Conservation (phyloP, 257 asterid genomes). For the Plectranthus barbatus region DNA sequence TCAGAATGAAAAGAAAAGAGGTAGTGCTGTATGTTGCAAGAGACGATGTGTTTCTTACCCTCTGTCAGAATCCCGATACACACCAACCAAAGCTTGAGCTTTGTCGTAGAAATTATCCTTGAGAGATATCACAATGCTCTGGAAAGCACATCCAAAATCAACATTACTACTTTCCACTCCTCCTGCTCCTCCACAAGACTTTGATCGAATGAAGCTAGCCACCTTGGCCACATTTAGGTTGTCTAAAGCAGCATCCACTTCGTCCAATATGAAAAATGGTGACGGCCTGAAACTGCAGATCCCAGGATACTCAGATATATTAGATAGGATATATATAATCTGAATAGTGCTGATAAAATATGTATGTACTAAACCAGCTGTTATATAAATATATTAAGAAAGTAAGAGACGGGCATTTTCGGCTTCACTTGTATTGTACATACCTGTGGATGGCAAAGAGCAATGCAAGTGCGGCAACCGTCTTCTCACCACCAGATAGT, state of each 20-base stretch:
- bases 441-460: constrained; percentile 95
- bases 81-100: constrained; percentile 98
- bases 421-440: constrained; percentile 8
- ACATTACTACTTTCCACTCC: constrained; percentile 28
- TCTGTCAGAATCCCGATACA: constrained; percentile 75
- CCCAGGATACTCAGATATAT: background rate
- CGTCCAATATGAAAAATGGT: constrained; percentile 93
- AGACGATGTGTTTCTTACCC: constrained; percentile 37
- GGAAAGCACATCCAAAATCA: constrained; percentile 71
- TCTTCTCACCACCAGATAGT: constrained; percentile 97
- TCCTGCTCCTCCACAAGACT: constrained; percentile 77
- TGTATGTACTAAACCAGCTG: background rate
- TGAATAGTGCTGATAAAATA: background rate
- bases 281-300: constrained; percentile 87
- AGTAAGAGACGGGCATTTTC: background rate
- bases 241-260: constrained; percentile 98
- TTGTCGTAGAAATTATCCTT: constrained; percentile 93
- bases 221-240: constrained; percentile 93
- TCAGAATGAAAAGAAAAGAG: background rate
- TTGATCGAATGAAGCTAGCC: constrained; percentile 89
- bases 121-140: constrained; percentile 93
- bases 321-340: background rate
- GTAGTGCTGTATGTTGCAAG: background rate
- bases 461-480: constrained; percentile 98
- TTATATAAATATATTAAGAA: background rate